A percentile compares a stretch with the other conserved stretches of the same genome.
These are phyloP conservation scores for Acacia crassicarpa DNA, from an alignment of 306 rosid genomes.

Conservation along the genomic window DNA sequence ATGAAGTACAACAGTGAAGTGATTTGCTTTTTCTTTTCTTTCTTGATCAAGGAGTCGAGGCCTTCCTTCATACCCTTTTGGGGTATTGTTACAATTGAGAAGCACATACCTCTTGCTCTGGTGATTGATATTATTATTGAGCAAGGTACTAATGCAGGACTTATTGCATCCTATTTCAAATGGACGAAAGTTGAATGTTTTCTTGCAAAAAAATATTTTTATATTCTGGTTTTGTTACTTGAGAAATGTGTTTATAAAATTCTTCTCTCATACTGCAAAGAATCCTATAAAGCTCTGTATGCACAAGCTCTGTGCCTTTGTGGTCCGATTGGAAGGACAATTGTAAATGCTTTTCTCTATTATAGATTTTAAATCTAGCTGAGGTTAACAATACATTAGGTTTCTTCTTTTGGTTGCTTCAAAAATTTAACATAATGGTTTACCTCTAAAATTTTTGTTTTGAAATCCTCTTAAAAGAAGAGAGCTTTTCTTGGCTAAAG, in stretches of 20 bases:
- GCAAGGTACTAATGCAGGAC: conserved; percentile 62
- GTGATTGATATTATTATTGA: conserved; percentile 86
- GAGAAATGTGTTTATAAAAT: not conserved
- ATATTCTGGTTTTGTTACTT: not conserved
- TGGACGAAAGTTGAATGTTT: not conserved
- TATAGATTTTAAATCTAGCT: conserved; percentile 10
- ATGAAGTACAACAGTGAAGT: not conserved
- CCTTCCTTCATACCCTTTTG: conserved; percentile 84
- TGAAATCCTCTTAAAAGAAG: not conserved
- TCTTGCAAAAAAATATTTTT: not conserved
- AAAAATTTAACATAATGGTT: not conserved
- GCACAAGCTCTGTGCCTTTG: not conserved
- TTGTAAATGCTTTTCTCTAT: not conserved
- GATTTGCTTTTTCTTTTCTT: conserved; percentile 10
- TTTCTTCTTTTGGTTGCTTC: not conserved
- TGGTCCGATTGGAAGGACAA: conserved; percentile 2
- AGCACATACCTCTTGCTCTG: conserved; percentile 65
- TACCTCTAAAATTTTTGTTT: not conserved
- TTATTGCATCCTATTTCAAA: not conserved
- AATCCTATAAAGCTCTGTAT: not conserved
- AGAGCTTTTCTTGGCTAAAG: conserved; percentile 13
- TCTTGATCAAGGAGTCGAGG: conserved; percentile 67
- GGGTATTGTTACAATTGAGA: conserved; percentile 68
- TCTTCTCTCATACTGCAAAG: not conserved
- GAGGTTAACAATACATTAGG: not conserved